phyloP scores from a whole-genome alignment of 345 rosid genomes.

The Erucastrum elatum region DNA sequence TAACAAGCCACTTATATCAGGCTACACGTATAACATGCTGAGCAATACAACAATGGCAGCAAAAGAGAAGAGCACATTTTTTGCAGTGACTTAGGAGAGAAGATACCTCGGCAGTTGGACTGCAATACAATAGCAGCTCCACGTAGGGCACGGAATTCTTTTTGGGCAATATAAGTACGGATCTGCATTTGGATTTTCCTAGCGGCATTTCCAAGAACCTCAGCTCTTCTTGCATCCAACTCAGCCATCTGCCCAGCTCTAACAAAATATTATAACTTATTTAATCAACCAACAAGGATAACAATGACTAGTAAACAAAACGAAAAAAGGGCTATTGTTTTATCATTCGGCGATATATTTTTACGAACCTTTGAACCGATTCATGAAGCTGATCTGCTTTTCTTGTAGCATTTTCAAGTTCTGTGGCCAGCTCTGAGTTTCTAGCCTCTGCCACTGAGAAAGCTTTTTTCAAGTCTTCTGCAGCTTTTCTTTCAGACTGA shows the following conservation, averaged over 20 bases:
- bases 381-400: constrained; percentile 94
- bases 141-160: constrained; percentile 75
- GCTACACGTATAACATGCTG: background rate
- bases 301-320: background rate
- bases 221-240: constrained; percentile 96
- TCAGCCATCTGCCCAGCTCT: constrained; percentile 99
- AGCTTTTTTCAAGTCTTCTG: constrained; percentile 67
- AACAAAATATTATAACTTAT: background rate
- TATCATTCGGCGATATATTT: constrained; percentile 4
- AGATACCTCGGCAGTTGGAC: constrained; percentile 83
- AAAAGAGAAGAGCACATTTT: background rate
- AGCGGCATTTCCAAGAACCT: constrained; percentile 97
- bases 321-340: background rate
- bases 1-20: background rate
- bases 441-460: constrained; percentile 59
- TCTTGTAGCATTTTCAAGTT: constrained; percentile 72
- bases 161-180: constrained; percentile 81
- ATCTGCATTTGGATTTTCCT: constrained; percentile 84
- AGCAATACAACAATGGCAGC: constrained; percentile 3
- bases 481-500: constrained; percentile 61
- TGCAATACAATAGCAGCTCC: constrained; percentile 82
- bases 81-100: background rate
- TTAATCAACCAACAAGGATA: constrained; percentile 2
- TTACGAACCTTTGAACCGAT: constrained; percentile 86
- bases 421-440: constrained; percentile 65